Percentiles rank a stretch among this genome's conserved stretches.
Conservation (phyloP, 106 monocot genomes). For the Vanilla planifolia region DNA sequence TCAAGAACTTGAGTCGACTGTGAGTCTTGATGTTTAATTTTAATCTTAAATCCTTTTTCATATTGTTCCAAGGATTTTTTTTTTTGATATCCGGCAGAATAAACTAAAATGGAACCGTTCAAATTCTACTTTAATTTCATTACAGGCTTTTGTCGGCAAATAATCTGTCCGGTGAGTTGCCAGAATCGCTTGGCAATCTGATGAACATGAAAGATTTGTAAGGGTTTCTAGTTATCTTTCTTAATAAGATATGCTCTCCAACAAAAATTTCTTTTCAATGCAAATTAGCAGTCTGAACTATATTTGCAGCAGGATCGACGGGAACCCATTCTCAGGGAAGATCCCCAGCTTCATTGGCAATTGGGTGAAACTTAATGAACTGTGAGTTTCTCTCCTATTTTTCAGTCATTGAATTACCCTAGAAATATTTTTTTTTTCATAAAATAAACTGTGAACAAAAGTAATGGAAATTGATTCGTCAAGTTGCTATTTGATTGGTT, state of each 20-base stretch:
- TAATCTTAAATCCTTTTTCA: too few relatives aligned
- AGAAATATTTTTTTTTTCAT: too few relatives aligned
- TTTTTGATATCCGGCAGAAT: neutral
- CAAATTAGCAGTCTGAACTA: too few relatives aligned
- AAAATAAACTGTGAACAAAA: too few relatives aligned
- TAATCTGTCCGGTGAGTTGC: slow-evolving; percentile 37
- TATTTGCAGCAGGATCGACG: slow-evolving; percentile 47
- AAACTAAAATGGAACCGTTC: neutral
- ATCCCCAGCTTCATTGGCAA: slow-evolving; percentile 55
- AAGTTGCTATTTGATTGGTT: too few relatives aligned
- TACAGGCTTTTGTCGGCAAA: slow-evolving; percentile 21
- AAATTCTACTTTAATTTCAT: neutral
- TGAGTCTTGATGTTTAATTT: neutral
- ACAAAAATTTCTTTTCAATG: too few relatives aligned
- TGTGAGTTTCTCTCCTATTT: slow-evolving; percentile 26
- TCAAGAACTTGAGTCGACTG: slow-evolving; percentile 16
- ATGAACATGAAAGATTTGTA: slow-evolving; percentile 34
- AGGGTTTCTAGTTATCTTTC: too few relatives aligned
- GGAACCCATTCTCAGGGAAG: slow-evolving; percentile 42
- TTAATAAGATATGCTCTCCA: too few relatives aligned
- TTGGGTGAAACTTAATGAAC: slow-evolving; percentile 31
- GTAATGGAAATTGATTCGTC: too few relatives aligned
- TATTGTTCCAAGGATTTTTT: too few relatives aligned
- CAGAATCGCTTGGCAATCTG: slow-evolving; percentile 39
- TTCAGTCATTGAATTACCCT: too few relatives aligned